Base-by-base conservation (phyloP, 202 grass and related monocot genomes). In the Zoysia matrella region DNA sequence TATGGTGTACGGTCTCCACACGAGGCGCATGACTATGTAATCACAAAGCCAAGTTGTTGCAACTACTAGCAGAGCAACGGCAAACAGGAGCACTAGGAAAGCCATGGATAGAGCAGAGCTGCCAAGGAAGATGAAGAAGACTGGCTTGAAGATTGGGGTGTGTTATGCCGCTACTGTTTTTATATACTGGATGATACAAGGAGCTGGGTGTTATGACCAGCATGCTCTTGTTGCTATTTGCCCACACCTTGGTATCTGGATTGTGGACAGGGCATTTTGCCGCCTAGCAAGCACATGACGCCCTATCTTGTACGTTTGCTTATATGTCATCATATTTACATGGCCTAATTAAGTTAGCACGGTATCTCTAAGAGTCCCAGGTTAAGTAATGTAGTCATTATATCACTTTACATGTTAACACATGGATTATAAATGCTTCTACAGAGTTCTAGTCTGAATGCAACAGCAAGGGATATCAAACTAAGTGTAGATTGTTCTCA, bases 1-100 rank as follows among this genome's bases (percentile, higher is more conserved):
- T 39, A 86, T 68, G 11, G 47, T 66, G 81, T 83, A 80, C 47
- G 86, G 86, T 63, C 79, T 80, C 90, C 90, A 92, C 68, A 76
- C 45, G 53, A 88, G 74, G 49, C 76, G 57, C 16, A 83, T 2
- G 8, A 91, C 0, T 9, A 55, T 56, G 52, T 52, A 46, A 2
- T 67, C 41, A 82, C 83, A 75, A 22, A 83, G 46, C 64, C 79
- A 61, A 15, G 86, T 63, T 64, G 72, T 36, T 13, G 73, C 6
- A 0, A 83, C 3, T 43, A 88, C 79, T 7, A 69, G 9, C 7
- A 91, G 52, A 9, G 89, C 57, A 47, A 10, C 44, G 30, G 83
- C 11, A 7, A 22, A 39, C 6, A 87, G 44, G 3, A 6, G 65
- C 42, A 47, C 70, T 14, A 43, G 3, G 7, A 65, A 69, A 14